These are phyloP conservation scores for Phytophthora tentaculata DNA, from an alignment of 352 stramenopile genomes.

Conservation along the genomic window DNA sequence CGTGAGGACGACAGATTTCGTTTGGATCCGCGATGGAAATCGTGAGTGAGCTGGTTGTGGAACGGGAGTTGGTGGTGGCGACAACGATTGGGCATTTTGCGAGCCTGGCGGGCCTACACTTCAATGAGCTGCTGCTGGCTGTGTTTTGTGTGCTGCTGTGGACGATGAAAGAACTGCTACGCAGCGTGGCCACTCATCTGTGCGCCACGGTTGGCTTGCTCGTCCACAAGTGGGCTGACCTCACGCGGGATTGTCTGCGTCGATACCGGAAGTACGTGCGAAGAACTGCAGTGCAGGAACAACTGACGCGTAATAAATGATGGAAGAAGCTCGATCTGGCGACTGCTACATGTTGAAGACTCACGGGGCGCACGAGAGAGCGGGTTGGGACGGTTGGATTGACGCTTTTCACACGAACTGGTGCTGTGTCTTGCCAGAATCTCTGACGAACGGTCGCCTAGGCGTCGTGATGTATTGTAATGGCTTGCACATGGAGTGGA, in stretches of 20 bases:
- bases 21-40: too few species aligned
- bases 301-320: neutral
- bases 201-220: neutral
- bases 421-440: neutral
- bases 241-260: neutral
- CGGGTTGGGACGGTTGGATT: neutral
- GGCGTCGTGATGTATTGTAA: neutral
- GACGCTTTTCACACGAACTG: neutral
- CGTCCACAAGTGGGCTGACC: neutral
- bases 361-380: neutral
- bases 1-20: too few species aligned
- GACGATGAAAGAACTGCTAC: neutral
- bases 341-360: neutral
- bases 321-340: neutral
- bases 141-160: neutral
- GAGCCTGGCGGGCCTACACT: neutral
- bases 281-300: neutral
- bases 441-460: neutral
- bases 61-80: neutral
- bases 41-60: neutral
- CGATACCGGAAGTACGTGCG: neutral
- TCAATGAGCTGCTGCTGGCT: neutral
- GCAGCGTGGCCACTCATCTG: neutral
- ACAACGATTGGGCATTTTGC: neutral
- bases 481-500: neutral